Base-by-base conservation (phyloP, 2,329 filamentous ascomycete genomes). In the Aspergillus pseudotamarii region DNA sequence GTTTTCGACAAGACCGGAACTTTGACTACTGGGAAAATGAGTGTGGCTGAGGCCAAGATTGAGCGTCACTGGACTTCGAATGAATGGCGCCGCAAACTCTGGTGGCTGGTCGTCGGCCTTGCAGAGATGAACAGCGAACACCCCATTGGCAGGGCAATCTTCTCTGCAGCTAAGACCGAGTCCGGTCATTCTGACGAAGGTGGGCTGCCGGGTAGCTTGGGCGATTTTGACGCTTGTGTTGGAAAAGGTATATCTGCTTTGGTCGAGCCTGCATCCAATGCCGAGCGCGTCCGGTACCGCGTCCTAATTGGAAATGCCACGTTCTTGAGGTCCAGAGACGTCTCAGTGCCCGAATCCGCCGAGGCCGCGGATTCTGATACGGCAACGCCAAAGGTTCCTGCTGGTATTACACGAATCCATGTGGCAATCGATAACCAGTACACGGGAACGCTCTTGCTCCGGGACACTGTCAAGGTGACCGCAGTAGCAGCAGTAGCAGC, bases 1-100 rank as follows among this genome's bases (percentile, higher is more conserved):
- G 91, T 98, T 19, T 87, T 98, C 26, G 94, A 98, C 82, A 98
- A 98, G 85, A 98, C 94, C 1, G 94, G 94, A 34, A 98, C 94
- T 4, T 85, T 99, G 64, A 99, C 95, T 0, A 87, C 95, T 70
- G 95, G 95, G 53, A 96, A 94, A 79, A 98, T 99, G 93, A 96
- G 87, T 65, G 94, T 98, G 21, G 91, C 93, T 9, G 88, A 89
- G 62, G 83, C 86, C 26, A 88, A 87, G 57, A 83, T 94, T 41
- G 86, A 86, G 36, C 80, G 87, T 9, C 78, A 83, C 2, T 98
- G 94, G 94, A 83, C 86, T 50, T 84, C 85, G 28, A 89, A 84
- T 61, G 86, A 90, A 36, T 87, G 86, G 83, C 87, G 88, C 61
- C 88, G 86, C 64, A 88, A 88, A 38, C 84, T 96, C 4, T 99